These are phyloP conservation scores for Suillus plorans DNA, from an alignment of 768 basidiomycete genomes.

Conservation along the genomic window DNA sequence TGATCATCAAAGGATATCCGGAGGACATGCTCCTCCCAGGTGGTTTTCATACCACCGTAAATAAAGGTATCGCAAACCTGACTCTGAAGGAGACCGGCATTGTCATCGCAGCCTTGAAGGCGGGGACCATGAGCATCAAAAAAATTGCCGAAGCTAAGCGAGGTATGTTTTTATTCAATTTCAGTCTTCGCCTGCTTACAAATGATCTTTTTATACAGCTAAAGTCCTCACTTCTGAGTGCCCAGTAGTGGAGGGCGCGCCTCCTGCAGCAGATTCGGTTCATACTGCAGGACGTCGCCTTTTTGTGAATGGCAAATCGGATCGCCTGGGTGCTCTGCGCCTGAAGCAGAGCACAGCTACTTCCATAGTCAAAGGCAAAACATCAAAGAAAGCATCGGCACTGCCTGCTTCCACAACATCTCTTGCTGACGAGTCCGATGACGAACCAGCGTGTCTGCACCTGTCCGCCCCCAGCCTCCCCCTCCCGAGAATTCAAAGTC, in stretches of 20 bases:
- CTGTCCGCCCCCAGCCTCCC: background rate
- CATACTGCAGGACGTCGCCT: background rate
- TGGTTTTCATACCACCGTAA: background rate
- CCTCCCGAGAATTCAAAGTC: background rate
- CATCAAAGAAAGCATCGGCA: background rate
- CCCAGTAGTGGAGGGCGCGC: background rate
- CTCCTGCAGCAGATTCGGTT: background rate
- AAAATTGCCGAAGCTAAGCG: background rate
- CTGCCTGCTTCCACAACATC: background rate
- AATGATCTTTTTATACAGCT: background rate
- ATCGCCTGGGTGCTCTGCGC: background rate
- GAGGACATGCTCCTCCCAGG: background rate
- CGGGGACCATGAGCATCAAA: background rate
- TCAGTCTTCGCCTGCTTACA: too few relatives aligned
- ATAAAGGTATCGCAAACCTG: background rate
- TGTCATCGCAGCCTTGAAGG: background rate
- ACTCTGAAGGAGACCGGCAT: background rate
- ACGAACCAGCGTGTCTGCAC: background rate
- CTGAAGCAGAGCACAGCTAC: background rate
- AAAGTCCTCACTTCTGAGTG: background rate
- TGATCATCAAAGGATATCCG: conserved; percentile 1
- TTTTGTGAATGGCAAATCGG: background rate
- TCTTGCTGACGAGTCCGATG: background rate
- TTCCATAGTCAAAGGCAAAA: background rate
- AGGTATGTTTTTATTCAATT: background rate